A percentile compares a stretch with the other conserved stretches of the same genome.
phyloP scores from a whole-genome alignment of 225 moss, liverwort and hornwort genomes.

The Marchantia paleacea region DNA sequence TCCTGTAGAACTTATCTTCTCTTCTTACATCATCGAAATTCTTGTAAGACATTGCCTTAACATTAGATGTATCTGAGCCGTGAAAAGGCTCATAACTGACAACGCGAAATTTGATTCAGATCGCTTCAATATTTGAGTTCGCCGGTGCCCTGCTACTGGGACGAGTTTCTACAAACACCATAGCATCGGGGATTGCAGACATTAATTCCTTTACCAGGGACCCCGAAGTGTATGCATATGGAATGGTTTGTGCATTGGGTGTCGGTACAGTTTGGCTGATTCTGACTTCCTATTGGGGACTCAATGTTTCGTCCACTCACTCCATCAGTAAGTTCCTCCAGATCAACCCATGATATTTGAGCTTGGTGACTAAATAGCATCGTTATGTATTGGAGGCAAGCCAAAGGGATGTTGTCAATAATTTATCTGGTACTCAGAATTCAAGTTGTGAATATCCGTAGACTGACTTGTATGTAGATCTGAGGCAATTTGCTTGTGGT shows the following conservation, averaged over 20 bases:
- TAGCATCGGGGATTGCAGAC: slow-evolving; percentile 60
- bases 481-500: background rate
- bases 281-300: slow-evolving; percentile 54
- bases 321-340: slow-evolving; percentile 54
- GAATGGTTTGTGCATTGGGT: slow-evolving; percentile 67
- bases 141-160: slow-evolving; percentile 59
- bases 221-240: slow-evolving; percentile 73
- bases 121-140: slow-evolving; percentile 65
- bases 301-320: slow-evolving; percentile 57
- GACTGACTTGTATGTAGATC: background rate
- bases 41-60: too few relatives aligned
- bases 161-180: slow-evolving; percentile 67
- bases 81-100: too few relatives aligned
- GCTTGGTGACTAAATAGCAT: too few relatives aligned
- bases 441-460: background rate
- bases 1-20: too few relatives aligned
- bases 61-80: too few relatives aligned
- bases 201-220: slow-evolving; percentile 47
- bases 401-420: slow-evolving; percentile 27
- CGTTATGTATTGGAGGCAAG: too few relatives aligned
- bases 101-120: slow-evolving; percentile 29
- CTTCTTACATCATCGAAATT: too few relatives aligned
- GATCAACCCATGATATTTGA: background rate
- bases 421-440: slow-evolving; percentile 15
- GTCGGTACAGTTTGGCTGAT: slow-evolving; percentile 68